Percentiles rank a stretch among this genome's conserved stretches.
Evolutionary conservation across 2,329 filamentous ascomycete species (phyloP).

Genomic region (Monilinia polystroma): DNA sequence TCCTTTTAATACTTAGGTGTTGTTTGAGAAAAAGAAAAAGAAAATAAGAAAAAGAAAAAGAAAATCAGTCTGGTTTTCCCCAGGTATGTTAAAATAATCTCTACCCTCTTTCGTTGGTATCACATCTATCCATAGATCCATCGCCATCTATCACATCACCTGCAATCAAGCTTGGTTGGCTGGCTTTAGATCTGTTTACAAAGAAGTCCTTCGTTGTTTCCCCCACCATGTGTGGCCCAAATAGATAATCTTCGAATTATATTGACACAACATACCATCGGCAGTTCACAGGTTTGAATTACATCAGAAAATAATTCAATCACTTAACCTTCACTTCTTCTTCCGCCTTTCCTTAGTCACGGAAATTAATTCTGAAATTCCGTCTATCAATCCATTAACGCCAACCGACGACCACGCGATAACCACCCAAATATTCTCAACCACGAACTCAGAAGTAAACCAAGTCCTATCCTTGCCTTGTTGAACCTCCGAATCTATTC

Average conservation of each 20-base stretch:
- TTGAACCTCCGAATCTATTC: slow-evolving; percentile 39
- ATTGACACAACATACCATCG: slow-evolving; percentile 4
- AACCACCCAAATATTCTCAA: slow-evolving; percentile 26
- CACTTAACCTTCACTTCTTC: not conserved
- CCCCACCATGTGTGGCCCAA: slow-evolving; percentile 8
- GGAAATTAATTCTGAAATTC: slow-evolving; percentile 15
- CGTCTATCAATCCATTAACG: slow-evolving; percentile 28
- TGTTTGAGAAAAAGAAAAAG: too few species aligned
- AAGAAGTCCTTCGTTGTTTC: slow-evolving; percentile 11
- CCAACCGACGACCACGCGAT: slow-evolving; percentile 37
- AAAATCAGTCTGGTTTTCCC: not conserved
- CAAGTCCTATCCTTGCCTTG: slow-evolving; percentile 37
- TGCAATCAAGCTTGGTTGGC: too few species aligned
- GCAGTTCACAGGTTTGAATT: slow-evolving; percentile 11
- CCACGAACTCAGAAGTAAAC: slow-evolving; percentile 36
- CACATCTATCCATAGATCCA: too few species aligned
- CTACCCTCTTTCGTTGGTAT: not conserved
- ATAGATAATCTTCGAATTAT: not conserved
- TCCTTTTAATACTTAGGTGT: not conserved
- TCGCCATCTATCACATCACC: not conserved
- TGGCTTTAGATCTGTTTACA: slow-evolving; percentile 6
- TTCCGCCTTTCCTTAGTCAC: slow-evolving; percentile 2
- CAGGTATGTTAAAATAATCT: slow-evolving; percentile 9
- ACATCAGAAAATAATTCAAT: slow-evolving; percentile 13
- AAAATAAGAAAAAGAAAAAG: too few species aligned